phyloP scores from a whole-genome alignment of 129 eudicot genomes.

The Calendula officinalis region DNA sequence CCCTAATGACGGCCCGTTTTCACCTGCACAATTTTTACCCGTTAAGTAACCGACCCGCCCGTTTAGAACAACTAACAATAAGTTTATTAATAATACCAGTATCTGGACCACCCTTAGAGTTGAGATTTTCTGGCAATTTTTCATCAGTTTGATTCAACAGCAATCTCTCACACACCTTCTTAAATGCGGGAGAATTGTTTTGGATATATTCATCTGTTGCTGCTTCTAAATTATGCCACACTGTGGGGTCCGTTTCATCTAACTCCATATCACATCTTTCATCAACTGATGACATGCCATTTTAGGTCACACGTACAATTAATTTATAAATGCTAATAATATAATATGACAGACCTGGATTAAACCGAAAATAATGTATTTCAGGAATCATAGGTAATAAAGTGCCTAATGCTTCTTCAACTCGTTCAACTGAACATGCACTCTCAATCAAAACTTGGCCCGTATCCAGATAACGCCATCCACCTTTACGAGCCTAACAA shows the following conservation, averaged over 20 bases:
- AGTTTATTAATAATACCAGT: constrained; percentile 36
- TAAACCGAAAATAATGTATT: constrained; percentile 87
- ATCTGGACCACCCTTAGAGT: constrained; percentile 46
- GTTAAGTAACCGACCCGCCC: not conserved
- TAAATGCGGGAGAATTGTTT: constrained; percentile 62
- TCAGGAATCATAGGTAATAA: constrained; percentile 96
- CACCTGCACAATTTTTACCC: constrained; percentile 30
- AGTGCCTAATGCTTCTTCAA: constrained; percentile 90
- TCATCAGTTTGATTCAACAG: constrained; percentile 71
- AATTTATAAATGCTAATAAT: not conserved
- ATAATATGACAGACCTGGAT: constrained; percentile 69
- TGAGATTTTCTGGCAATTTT: constrained; percentile 45
- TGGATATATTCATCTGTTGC: constrained; percentile 84
- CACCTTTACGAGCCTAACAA: constrained; percentile 82
- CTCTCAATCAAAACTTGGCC: constrained; percentile 98
- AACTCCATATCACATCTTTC: constrained; percentile 99
- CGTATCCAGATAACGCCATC: constrained; percentile 97
- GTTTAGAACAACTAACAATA: not conserved
- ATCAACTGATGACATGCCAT: constrained; percentile 58
- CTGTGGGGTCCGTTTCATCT: constrained; percentile 94
- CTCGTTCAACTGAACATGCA: constrained; percentile 98
- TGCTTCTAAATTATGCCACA: constrained; percentile 83
- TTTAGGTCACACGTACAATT: not conserved
- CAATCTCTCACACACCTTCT: constrained; percentile 66
- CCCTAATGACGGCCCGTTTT: constrained; percentile 65